Evolutionary conservation across 108 stramenopile genomes (phyloP).

Genomic region (Skeletonema tropicum): DNA sequence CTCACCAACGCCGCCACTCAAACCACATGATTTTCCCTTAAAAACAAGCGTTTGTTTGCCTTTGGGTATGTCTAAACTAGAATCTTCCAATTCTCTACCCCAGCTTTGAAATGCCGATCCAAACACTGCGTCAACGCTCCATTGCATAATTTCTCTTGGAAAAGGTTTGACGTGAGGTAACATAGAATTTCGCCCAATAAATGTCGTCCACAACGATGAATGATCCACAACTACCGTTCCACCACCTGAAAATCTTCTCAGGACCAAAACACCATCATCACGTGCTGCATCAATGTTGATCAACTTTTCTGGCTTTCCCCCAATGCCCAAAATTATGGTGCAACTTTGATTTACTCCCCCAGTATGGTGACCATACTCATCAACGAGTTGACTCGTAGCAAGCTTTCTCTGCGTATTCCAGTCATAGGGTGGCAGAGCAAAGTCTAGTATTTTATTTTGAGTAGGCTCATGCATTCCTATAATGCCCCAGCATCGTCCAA

Average conservation of each 20-base stretch:
- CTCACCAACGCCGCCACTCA: conserved; percentile 39
- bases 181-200: conserved; percentile 70
- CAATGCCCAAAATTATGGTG: conserved; percentile 86
- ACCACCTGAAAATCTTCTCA: conserved; percentile 93
- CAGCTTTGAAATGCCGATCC: conserved; percentile 66
- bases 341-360: conserved; percentile 31
- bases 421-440: conserved; percentile 5
- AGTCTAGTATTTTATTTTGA: conserved; percentile 37
- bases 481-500: conserved; percentile 65
- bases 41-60: conserved; percentile 53
- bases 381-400: conserved; percentile 8
- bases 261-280: conserved; percentile 62
- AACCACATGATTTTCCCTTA: conserved; percentile 61
- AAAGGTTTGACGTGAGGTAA: conserved; percentile 59
- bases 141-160: conserved; percentile 89
- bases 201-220: conserved; percentile 78
- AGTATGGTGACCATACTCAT: conserved; percentile 29
- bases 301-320: conserved; percentile 81
- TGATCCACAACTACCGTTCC: conserved; percentile 94
- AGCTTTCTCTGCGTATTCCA: conserved; percentile 21
- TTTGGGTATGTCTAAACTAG: neutral
- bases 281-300: conserved; percentile 57
- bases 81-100: conserved; percentile 21
- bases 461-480: conserved; percentile 73
- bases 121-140: conserved; percentile 80